These are phyloP conservation scores for Cladosporium halotolerans DNA, from an alignment of 2,329 filamentous ascomycete species.

Conservation along the genomic window DNA sequence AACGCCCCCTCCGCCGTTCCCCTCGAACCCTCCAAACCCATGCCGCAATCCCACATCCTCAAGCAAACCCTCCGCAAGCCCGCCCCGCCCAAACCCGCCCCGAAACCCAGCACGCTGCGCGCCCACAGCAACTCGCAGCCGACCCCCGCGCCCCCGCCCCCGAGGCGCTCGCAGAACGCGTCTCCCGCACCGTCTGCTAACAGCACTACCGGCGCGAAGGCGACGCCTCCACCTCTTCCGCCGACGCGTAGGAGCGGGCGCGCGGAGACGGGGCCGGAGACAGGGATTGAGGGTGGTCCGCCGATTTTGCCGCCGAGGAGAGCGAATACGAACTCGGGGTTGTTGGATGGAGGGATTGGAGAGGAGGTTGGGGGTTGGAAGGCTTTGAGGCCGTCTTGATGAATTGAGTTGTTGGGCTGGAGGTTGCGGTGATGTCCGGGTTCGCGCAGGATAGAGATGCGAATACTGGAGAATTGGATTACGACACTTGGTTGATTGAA, in stretches of 20 bases:
- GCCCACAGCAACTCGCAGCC: conserved; percentile 21
- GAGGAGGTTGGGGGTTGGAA: conserved; percentile 26
- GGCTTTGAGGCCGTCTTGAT: conserved; percentile 22
- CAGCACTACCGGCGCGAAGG: conserved; percentile 3
- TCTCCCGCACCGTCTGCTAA: conserved; percentile 2
- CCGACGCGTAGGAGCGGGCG: conserved; percentile 15
- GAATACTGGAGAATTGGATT: no score
- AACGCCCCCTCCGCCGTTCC: no score
- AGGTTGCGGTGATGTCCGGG: no score
- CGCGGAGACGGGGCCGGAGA: conserved; percentile 7
- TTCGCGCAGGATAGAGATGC: no score
- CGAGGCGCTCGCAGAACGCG: conserved; percentile 14
- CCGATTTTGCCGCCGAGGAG: conserved; percentile 23
- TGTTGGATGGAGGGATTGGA: conserved; percentile 27
- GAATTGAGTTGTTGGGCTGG: not conserved
- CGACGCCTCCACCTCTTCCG: conserved; percentile 17
- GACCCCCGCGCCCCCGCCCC: conserved; percentile 19
- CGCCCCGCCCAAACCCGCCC: conserved; percentile 29
- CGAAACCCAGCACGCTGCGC: conserved; percentile 28
- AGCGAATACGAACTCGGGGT: conserved; percentile 13
- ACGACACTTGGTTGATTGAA: no score
- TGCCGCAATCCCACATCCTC: conserved; percentile 9
- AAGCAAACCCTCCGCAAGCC: conserved; percentile 28
- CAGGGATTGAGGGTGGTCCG: not conserved
- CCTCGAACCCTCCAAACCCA: conserved; percentile 11